Percentiles rank a stretch among this genome's conserved stretches.
These are phyloP conservation scores for Diaporthe nobilis DNA, from an alignment of 2,329 filamentous ascomycete genomes.

Conservation along the genomic window DNA sequence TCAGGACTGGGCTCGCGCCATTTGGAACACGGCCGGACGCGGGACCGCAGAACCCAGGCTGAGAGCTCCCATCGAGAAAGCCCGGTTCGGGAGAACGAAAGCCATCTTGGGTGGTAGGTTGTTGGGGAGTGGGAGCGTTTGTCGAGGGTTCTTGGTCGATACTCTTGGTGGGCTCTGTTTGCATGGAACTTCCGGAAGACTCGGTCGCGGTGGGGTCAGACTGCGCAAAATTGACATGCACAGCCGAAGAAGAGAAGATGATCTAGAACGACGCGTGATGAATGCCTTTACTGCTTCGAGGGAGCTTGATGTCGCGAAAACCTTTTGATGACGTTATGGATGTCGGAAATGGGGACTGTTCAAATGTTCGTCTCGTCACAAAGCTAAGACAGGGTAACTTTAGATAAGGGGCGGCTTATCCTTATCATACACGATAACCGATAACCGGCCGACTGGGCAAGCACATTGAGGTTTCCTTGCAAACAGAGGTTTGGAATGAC, in stretches of 20 bases:
- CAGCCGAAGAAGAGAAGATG: conserved; percentile 56
- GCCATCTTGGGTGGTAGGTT: conserved; percentile 70
- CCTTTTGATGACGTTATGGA: conserved; percentile 37
- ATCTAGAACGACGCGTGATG: conserved; percentile 24
- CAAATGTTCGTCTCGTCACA: background rate
- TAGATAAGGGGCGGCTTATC: conserved; percentile 21
- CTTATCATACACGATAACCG: conserved; percentile 13
- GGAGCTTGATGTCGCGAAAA: conserved; percentile 31
- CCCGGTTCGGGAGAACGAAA: conserved; percentile 59
- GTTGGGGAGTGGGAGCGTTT: conserved; percentile 52
- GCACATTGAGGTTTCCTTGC: background rate
- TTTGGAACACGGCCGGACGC: conserved; percentile 54
- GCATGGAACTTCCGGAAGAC: conserved; percentile 71
- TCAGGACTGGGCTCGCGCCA: conserved; percentile 46
- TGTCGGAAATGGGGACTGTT: background rate
- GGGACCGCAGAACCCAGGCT: conserved; percentile 52
- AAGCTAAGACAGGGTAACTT: background rate
- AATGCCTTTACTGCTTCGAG: conserved; percentile 20
- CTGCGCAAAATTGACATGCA: conserved; percentile 67
- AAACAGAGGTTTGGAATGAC: background rate
- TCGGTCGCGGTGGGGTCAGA: conserved; percentile 53
- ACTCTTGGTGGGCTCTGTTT: conserved; percentile 68
- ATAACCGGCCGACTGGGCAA: background rate
- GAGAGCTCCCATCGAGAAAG: conserved; percentile 52
- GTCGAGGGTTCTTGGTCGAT: conserved; percentile 58